Base-by-base conservation (phyloP, 176 grass and related monocot genomes). In the Alopecurus myosuroides region DNA sequence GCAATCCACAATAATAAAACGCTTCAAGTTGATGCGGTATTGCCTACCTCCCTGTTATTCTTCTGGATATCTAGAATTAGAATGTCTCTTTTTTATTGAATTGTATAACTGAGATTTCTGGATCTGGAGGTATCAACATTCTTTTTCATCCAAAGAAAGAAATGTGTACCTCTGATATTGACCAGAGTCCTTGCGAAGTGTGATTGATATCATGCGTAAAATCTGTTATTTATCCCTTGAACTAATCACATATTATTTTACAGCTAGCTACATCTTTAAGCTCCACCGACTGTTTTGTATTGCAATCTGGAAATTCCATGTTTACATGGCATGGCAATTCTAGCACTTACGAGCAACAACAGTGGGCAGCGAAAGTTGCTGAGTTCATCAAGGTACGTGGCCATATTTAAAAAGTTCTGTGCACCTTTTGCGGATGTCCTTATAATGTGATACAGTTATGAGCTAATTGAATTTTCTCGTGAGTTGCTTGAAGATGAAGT, bases 271-370 rank as follows among this genome's bases (percentile, higher is more conserved):
- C 91, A 49, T 95, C 95, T 83, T 89, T 98, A 90, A 88, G 89
- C 83, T 95, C 95, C 4, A 69, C 79, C 12, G 93, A 93, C 22
- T 98, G 95, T 86, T 98, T 95, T 73, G 36, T 95, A 71, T 90
- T 98, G 62, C 96, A 98, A 92, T 95, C 93, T 90, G 96, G 96
- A 78, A 98, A 92, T 79, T 36, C 91, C 60, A 81, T 98, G 82
- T 98, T 94, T 89, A 87, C 87, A 35, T 98, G 96, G 96, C 77
- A 93, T 90, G 96, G 96, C 17, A 95, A 90, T 92, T 92, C 87
- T 64, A 98, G 91, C 70, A 89, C 93, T 58, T 81, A 90, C 36
- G 96, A 98, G 86, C 93, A 95, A 79, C 93, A 98, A 26, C 91
- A 95, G 76, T 95, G 95, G 95, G 93, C 87, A 80, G 80, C 82